Percentiles rank a stretch among this genome's conserved stretches.
These are phyloP conservation scores for Eucalyptus erythrocorys DNA, from an alignment of 345 rosid genomes.

Conservation along the genomic window DNA sequence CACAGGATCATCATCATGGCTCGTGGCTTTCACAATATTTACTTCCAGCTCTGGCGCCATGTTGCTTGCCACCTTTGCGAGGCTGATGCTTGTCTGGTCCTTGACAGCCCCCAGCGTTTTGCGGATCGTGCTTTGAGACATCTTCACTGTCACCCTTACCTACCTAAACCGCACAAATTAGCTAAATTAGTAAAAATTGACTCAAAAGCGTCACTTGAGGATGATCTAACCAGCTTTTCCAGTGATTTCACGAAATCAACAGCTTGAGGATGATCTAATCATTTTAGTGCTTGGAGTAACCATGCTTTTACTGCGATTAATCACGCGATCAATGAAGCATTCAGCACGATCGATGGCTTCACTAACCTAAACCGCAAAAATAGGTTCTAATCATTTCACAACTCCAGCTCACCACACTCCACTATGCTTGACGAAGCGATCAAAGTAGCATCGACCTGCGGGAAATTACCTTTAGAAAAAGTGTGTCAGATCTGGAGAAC, in stretches of 20 bases:
- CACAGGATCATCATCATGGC: slow-evolving; percentile 77
- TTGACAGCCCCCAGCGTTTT: slow-evolving; percentile 87
- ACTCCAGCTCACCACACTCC: neutral
- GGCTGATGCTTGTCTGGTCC: slow-evolving; percentile 79
- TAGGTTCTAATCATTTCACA: neutral
- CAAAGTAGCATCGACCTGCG: neutral
- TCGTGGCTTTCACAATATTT: slow-evolving; percentile 74
- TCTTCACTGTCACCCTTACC: neutral
- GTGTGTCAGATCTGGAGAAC: neutral
- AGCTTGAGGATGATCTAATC: neutral
- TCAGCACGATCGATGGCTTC: neutral
- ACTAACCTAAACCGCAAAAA: neutral
- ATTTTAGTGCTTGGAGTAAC: neutral
- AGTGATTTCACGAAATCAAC: neutral
- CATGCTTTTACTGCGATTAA: neutral
- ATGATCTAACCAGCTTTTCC: neutral
- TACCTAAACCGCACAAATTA: neutral
- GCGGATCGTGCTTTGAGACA: slow-evolving; percentile 79
- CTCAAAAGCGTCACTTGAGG: neutral
- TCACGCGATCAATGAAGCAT: neutral
- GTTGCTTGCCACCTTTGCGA: slow-evolving; percentile 79
- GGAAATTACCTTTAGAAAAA: neutral
- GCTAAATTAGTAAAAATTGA: neutral
- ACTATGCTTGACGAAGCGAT: neutral
- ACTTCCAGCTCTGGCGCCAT: slow-evolving; percentile 87